Conservation (phyloP, 441 rosid genomes). For the Pelargonium myrrhifolium region DNA sequence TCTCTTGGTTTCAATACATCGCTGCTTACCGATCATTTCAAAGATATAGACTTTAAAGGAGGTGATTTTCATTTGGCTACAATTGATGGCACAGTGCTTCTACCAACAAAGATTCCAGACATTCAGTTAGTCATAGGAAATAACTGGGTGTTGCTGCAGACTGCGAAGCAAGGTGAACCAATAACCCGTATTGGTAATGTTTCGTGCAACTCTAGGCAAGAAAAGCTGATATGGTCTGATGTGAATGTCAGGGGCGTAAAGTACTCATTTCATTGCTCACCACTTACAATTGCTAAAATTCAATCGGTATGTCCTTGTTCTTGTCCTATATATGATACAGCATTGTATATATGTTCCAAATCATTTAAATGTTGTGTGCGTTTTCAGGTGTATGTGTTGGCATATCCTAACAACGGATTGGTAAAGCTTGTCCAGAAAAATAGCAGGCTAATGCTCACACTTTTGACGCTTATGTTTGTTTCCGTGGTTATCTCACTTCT, state of each 20-base stretch:
- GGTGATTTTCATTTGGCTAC: slow-evolving; percentile 34
- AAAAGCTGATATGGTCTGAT: neutral
- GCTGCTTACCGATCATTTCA: slow-evolving; percentile 21
- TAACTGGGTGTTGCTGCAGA: slow-evolving; percentile 18
- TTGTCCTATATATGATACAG: neutral
- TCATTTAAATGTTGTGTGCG: neutral
- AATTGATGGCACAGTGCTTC: slow-evolving; percentile 28
- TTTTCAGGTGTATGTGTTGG: slow-evolving; percentile 36
- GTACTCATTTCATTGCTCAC: slow-evolving; percentile 32
- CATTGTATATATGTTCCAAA: neutral
- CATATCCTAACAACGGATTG: slow-evolving; percentile 19
- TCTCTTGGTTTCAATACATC: slow-evolving; percentile 34
- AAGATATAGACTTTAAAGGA: slow-evolving; percentile 28
- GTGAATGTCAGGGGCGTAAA: slow-evolving; percentile 19
- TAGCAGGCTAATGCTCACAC: slow-evolving; percentile 18
- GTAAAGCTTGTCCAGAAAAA: slow-evolving; percentile 18
- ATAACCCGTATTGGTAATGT: neutral
- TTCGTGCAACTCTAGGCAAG: slow-evolving; percentile 16
- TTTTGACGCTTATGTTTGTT: slow-evolving; percentile 21
- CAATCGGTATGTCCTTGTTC: slow-evolving; percentile 21
- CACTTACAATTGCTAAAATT: slow-evolving; percentile 29
- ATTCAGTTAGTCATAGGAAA: slow-evolving; percentile 14
- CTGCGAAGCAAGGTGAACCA: slow-evolving; percentile 13
- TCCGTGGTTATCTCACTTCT: slow-evolving; percentile 18
- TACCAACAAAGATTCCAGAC: slow-evolving; percentile 23